Percentiles rank a stretch among this genome's conserved stretches.
These are phyloP conservation scores for Scytalidium lignicola DNA, from an alignment of 2,329 filamentous ascomycete species.

Conservation along the genomic window DNA sequence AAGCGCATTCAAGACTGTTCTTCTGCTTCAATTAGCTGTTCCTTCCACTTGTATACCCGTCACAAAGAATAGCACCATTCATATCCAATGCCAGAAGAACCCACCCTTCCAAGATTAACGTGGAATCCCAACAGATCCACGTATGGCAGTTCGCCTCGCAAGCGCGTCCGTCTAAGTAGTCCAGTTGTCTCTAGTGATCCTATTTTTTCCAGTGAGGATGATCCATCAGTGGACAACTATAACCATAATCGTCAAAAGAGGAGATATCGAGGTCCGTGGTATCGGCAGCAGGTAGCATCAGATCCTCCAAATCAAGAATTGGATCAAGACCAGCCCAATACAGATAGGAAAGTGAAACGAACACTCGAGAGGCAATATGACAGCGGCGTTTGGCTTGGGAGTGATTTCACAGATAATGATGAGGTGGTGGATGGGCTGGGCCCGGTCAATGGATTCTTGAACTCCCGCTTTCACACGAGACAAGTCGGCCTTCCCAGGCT, in stretches of 20 bases:
- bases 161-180: slow-evolving; percentile 34
- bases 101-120: slow-evolving; percentile 29
- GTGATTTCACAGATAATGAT: slow-evolving; percentile 48
- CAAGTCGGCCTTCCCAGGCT: neutral
- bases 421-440: slow-evolving; percentile 16
- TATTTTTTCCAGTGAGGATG: slow-evolving; percentile 68
- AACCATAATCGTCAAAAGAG: slow-evolving; percentile 52
- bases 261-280: slow-evolving; percentile 64
- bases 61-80: too few relatives aligned
- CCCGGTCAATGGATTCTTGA: neutral
- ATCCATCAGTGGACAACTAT: slow-evolving; percentile 62
- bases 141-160: slow-evolving; percentile 24
- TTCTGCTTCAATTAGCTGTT: neutral
- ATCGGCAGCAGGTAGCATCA: slow-evolving; percentile 47
- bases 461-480: neutral
- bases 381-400: slow-evolving; percentile 65
- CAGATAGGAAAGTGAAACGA: slow-evolving; percentile 36
- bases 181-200: slow-evolving; percentile 59
- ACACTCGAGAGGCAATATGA: slow-evolving; percentile 56
- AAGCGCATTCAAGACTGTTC: too few relatives aligned
- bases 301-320: slow-evolving; percentile 15
- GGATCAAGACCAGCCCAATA: slow-evolving; percentile 4
- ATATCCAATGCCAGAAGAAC: slow-evolving; percentile 31
- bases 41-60: neutral
- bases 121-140: slow-evolving; percentile 11